phyloP scores from a whole-genome alignment of 805 yeast genomes.

The Spathaspora sp. region DNA sequence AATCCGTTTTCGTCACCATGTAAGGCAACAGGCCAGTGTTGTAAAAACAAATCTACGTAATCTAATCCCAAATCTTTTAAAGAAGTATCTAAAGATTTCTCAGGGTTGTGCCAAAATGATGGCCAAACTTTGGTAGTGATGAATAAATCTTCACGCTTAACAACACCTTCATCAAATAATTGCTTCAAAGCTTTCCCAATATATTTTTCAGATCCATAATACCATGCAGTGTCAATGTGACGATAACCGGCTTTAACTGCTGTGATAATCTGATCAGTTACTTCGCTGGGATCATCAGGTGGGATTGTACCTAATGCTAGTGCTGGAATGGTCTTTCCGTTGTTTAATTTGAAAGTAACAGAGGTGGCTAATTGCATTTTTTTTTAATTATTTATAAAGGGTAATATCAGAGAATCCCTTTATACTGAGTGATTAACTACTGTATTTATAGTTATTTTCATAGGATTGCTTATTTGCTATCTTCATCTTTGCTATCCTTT shows the following conservation, averaged over 20 bases:
- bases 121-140: slow-evolving; percentile 44
- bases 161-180: slow-evolving; percentile 43
- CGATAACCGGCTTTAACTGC: slow-evolving; percentile 44
- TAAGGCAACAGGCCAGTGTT: slow-evolving; percentile 48
- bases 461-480: neutral
- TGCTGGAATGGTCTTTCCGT: slow-evolving; percentile 61
- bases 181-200: slow-evolving; percentile 46
- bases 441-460: neutral
- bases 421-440: too few species aligned
- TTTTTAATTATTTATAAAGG: too few species aligned
- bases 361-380: neutral
- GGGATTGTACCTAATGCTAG: slow-evolving; percentile 58
- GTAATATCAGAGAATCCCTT: too few species aligned
- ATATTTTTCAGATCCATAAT: slow-evolving; percentile 41
- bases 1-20: slow-evolving; percentile 36
- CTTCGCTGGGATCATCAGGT: slow-evolving; percentile 25
- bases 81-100: slow-evolving; percentile 37
- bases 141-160: slow-evolving; percentile 45
- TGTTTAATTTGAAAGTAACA: slow-evolving; percentile 33
- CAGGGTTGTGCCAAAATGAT: slow-evolving; percentile 36
- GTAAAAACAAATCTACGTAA: slow-evolving; percentile 44
- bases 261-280: slow-evolving; percentile 29
- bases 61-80: slow-evolving; percentile 37
- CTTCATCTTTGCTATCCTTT: too few species aligned
- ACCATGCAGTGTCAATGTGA: slow-evolving; percentile 58